A percentile compares a stretch with the other conserved stretches of the same genome.
These are phyloP conservation scores for Gaultheria prostrata DNA, from an alignment of 148 eudicot species.

Conservation along the genomic window DNA sequence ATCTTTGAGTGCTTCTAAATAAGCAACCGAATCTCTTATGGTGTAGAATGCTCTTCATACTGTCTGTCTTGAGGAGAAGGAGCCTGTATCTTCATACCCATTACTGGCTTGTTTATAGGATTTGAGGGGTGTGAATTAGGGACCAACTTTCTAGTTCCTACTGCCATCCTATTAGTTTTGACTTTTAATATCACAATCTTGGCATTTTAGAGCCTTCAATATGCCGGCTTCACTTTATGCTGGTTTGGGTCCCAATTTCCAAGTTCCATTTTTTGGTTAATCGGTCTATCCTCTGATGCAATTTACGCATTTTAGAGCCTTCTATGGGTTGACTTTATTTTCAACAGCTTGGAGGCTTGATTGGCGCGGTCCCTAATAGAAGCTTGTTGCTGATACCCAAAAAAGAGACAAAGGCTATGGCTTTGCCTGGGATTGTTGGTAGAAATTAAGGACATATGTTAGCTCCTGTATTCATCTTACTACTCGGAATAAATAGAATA, in stretches of 20 bases:
- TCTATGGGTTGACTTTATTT: background rate
- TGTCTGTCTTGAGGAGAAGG: background rate
- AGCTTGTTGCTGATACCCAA: background rate
- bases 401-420: background rate
- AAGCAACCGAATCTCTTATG: background rate
- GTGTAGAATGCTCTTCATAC: background rate
- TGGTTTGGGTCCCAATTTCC: background rate
- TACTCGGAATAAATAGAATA: background rate
- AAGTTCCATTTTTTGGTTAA: background rate
- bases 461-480: background rate
- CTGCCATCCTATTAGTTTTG: background rate
- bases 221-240: background rate
- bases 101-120: background rate
- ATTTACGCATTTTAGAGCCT: background rate
- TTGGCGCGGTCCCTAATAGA: background rate
- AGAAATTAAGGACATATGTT: background rate
- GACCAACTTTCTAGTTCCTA: background rate
- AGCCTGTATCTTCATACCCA: background rate
- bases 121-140: background rate
- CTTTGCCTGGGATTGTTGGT: background rate
- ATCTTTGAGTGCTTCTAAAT: background rate
- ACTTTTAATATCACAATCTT: background rate
- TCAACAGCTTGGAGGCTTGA: conserved; percentile 5
- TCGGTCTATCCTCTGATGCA: background rate
- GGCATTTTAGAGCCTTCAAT: background rate